phyloP scores from a whole-genome alignment of 177 flowering plant species.

The Tripterygium wilfordii region DNA sequence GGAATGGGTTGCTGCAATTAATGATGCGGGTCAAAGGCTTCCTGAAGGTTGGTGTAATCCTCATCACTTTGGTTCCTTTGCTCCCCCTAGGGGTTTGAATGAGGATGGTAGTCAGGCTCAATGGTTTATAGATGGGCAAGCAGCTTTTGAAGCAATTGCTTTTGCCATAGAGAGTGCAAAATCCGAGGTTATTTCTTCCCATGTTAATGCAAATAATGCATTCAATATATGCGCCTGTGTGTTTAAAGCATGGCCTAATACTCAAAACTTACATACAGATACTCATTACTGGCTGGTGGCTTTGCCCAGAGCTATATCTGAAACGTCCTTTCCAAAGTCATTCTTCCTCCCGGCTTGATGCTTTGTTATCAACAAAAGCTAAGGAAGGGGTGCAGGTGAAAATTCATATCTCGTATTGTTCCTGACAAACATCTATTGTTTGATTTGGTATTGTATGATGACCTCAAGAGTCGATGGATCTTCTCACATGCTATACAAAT shows the following conservation, averaged over 20 bases:
- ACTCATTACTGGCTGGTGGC: conserved; percentile 97
- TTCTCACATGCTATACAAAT: too few species aligned
- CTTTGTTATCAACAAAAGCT: conserved; percentile 75
- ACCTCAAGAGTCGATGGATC: too few species aligned
- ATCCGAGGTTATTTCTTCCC: conserved; percentile 61
- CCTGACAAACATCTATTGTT: too few species aligned
- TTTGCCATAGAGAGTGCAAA: conserved; percentile 78
- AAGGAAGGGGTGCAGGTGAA: conserved; percentile 90
- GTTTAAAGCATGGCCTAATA: not conserved
- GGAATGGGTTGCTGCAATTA: conserved; percentile 85
- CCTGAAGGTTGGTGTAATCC: conserved; percentile 97
- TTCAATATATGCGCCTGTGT: not conserved
- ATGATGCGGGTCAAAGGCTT: conserved; percentile 70
- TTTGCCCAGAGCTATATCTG: conserved; percentile 91
- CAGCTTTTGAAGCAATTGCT: conserved; percentile 94
- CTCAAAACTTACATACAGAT: conserved; percentile 49
- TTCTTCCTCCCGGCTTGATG: conserved; percentile 74
- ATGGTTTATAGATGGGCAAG: conserved; percentile 92
- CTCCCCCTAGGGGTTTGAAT: conserved; percentile 85
- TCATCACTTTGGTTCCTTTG: conserved; percentile 93
- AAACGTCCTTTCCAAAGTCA: conserved; percentile 74
- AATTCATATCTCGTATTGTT: not conserved
- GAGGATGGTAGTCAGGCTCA: conserved; percentile 92
- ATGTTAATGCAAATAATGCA: not conserved
- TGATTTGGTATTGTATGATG: not conserved